Conservation (phyloP, 2,329 filamentous ascomycete genomes). For the Ophiocordyceps camponoti-floridani region DNA sequence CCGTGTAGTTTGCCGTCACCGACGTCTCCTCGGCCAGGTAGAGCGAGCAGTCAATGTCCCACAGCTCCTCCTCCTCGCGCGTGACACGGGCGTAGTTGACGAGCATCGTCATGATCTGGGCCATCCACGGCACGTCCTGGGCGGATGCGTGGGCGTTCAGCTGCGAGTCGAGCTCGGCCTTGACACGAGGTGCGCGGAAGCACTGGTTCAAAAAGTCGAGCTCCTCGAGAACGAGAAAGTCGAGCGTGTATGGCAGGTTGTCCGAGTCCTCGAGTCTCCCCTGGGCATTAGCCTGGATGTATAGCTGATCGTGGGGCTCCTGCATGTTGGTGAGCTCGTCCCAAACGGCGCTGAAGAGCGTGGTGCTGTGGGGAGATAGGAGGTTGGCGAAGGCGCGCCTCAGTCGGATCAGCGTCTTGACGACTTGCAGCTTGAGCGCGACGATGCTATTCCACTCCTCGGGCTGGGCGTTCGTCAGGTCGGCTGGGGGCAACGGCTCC, state of each 20-base stretch:
- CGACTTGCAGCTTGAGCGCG: conserved; percentile 80
- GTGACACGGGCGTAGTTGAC: conserved; percentile 80
- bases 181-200: conserved; percentile 72
- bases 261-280: conserved; percentile 81
- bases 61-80: conserved; percentile 80
- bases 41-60: conserved; percentile 92
- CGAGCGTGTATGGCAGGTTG: conserved; percentile 80
- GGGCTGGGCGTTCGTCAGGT: conserved; percentile 27
- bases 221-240: conserved; percentile 86
- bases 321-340: conserved; percentile 64
- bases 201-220: conserved; percentile 89
- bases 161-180: conserved; percentile 72
- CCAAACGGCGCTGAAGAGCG: conserved; percentile 79
- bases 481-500: conserved; percentile 50
- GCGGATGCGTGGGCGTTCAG: conserved; percentile 42
- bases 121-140: conserved; percentile 59
- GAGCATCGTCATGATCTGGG: conserved; percentile 72
- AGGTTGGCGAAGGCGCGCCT: conserved; percentile 67
- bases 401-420: conserved; percentile 85
- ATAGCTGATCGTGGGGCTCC: conserved; percentile 59
- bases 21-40: conserved; percentile 92
- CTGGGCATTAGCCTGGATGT: conserved; percentile 71
- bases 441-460: conserved; percentile 66
- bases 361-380: conserved; percentile 64
- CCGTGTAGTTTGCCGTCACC: conserved; percentile 89